Conservation (phyloP, 129 eudicot species). For the Apium graveolens region DNA sequence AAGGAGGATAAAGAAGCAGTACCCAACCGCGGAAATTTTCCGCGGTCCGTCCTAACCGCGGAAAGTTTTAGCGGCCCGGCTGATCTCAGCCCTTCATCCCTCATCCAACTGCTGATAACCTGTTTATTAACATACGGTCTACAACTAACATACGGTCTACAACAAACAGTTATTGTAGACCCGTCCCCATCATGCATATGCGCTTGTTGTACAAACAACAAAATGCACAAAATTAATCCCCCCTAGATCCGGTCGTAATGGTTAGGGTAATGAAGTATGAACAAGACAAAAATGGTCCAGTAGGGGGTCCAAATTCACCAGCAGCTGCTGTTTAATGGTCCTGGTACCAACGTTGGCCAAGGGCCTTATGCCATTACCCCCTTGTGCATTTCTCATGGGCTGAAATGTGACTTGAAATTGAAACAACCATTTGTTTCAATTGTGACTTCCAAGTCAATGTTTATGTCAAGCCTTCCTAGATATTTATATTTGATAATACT, state of each 20-base stretch:
- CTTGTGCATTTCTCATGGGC: conserved; percentile 19
- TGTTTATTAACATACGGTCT: too few species aligned
- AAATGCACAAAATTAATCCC: background rate
- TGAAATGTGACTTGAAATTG: background rate
- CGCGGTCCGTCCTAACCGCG: too few species aligned
- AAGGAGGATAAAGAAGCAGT: too few species aligned
- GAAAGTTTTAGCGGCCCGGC: too few species aligned
- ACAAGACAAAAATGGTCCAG: conserved; percentile 16
- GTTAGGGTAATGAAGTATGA: background rate
- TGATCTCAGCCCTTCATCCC: too few species aligned
- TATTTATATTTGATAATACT: background rate
- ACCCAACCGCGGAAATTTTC: too few species aligned
- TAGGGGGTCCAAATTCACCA: background rate
- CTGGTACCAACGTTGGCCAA: background rate
- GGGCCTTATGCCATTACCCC: background rate
- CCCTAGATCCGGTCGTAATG: background rate
- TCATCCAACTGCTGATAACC: too few species aligned
- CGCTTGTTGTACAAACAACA: background rate
- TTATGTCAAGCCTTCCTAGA: background rate
- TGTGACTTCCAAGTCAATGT: background rate
- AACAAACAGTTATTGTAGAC: too few species aligned
- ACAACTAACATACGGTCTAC: too few species aligned
- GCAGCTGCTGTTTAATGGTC: conserved; percentile 11
- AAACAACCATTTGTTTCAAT: background rate
- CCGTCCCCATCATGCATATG: background rate